A percentile compares a stretch with the other conserved stretches of the same genome.
phyloP scores from a whole-genome alignment of 192 early-diverging fungal species.

The Spinellus fusiger region DNA sequence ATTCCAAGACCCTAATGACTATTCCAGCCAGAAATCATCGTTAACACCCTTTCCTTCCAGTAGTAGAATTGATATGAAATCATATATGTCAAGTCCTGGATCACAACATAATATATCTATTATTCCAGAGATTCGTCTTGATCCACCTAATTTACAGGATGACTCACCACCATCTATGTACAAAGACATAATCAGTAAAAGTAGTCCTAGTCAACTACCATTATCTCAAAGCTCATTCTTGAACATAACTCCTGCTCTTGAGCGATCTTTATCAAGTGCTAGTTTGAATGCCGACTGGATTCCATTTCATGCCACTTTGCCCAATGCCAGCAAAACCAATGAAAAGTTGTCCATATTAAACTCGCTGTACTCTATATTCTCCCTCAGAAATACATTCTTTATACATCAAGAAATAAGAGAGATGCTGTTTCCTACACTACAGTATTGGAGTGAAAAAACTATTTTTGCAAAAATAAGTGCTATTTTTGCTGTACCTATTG shows the following conservation, averaged over 20 bases:
- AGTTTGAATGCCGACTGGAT: no score
- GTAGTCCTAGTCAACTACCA: not conserved
- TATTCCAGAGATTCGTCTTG: conserved; percentile 15
- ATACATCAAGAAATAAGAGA: conserved; percentile 9
- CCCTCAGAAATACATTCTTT: no score
- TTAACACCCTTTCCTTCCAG: not conserved
- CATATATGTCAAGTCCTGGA: not conserved
- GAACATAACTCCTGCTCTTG: no score
- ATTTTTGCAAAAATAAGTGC: conserved; percentile 40
- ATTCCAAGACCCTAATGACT: not conserved
- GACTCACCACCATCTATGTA: not conserved
- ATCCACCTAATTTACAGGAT: not conserved
- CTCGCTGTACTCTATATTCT: no score
- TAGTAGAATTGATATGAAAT: not conserved
- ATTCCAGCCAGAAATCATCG: not conserved
- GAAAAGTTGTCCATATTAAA: no score
- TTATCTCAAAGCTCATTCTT: no score
- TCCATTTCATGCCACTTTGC: no score
- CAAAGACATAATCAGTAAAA: not conserved
- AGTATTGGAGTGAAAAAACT: conserved; percentile 46
- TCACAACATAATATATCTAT: not conserved
- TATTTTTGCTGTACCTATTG: conserved; percentile 44
- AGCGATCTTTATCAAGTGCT: no score
- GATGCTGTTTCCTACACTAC: conserved; percentile 48
- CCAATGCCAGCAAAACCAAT: no score